phyloP scores from a whole-genome alignment of 148 eudicot genomes.

The Beta vulgaris region DNA sequence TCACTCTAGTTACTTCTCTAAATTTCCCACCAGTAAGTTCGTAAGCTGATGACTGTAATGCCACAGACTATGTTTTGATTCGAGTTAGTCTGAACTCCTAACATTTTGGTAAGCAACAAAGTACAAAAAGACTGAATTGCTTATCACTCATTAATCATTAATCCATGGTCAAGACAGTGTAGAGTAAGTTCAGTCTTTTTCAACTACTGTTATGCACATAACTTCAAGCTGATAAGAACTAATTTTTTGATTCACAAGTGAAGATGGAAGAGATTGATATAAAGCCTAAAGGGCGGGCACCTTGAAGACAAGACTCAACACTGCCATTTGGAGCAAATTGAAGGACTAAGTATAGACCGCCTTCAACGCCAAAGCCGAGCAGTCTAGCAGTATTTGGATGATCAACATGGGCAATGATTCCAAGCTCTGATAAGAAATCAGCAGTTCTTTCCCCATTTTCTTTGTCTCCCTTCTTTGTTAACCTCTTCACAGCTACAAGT shows the following conservation, averaged over 20 bases:
- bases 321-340: conserved; percentile 72
- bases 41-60: neutral
- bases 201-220: too few relatives aligned
- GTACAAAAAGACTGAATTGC: too few relatives aligned
- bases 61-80: too few relatives aligned
- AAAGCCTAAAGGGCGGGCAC: conserved; percentile 40
- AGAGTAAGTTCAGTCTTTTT: too few relatives aligned
- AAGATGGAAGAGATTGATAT: conserved; percentile 11
- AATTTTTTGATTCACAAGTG: neutral
- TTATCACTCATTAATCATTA: too few relatives aligned
- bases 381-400: conserved; percentile 78
- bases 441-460: conserved; percentile 64
- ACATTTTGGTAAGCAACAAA: too few relatives aligned
- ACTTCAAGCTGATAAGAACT: too few relatives aligned
- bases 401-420: conserved; percentile 88
- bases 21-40: neutral
- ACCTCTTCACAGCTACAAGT: conserved; percentile 77
- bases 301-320: conserved; percentile 71
- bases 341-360: conserved; percentile 75
- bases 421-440: conserved; percentile 86
- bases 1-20: neutral
- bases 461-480: conserved; percentile 55
- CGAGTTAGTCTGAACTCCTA: too few relatives aligned
- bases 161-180: too few relatives aligned
- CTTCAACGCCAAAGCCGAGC: conserved; percentile 67